Conservation (phyloP, 2,329 filamentous ascomycete species). For the Hypomyces perniciosus region DNA sequence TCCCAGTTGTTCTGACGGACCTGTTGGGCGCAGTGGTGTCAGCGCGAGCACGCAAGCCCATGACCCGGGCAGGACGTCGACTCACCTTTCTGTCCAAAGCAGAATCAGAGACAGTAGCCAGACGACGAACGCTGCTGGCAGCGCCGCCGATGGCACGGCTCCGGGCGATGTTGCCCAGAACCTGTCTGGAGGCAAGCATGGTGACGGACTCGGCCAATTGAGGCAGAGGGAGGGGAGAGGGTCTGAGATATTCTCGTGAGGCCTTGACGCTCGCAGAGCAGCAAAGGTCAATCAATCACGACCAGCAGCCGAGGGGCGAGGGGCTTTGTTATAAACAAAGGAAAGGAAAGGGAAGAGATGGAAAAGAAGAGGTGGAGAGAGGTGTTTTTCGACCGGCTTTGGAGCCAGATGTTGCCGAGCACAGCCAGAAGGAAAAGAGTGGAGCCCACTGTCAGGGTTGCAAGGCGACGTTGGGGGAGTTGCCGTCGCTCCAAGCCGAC, state of each 20-base stretch:
- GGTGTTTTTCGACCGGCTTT: constrained; percentile 20
- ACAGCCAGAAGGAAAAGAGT: constrained; percentile 7
- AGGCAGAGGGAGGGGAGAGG: constrained; percentile 21
- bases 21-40: constrained; percentile 27
- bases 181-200: constrained; percentile 68
- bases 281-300: constrained; percentile 10
- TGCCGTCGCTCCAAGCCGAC: constrained; percentile 4
- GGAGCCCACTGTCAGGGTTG: constrained; percentile 7
- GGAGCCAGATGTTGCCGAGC: constrained; percentile 17
- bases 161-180: constrained; percentile 60
- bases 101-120: constrained; percentile 82
- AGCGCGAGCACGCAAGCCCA: constrained; percentile 10
- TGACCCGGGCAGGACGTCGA: neutral
- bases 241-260: constrained; percentile 18
- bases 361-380: constrained; percentile 17
- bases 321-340: constrained; percentile 20
- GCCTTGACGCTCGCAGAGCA: constrained; percentile 18
- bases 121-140: constrained; percentile 59
- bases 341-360: constrained; percentile 16
- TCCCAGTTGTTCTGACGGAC: constrained; percentile 97
- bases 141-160: constrained; percentile 48
- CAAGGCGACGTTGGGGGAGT: constrained; percentile 7
- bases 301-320: constrained; percentile 11
- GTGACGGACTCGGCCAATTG: constrained; percentile 33
- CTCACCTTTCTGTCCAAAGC: constrained; percentile 83